Percentiles rank a stretch among this genome's conserved stretches.
Evolutionary conservation across 306 rosid genomes (phyloP).

Genomic region (Ammopiptanthus mongolicus): DNA sequence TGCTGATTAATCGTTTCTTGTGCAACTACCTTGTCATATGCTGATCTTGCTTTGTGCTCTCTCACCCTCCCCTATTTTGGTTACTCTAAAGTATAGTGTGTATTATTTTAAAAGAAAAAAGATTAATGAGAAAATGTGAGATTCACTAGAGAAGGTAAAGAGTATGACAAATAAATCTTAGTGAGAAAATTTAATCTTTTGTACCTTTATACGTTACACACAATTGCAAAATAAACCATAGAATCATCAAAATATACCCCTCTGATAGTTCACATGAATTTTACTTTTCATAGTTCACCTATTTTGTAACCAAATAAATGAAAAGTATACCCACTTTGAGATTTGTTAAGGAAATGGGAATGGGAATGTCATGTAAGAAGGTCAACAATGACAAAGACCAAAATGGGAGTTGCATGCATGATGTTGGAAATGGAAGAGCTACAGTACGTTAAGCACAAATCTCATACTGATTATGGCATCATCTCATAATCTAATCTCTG

Average conservation of each 20-base stretch:
- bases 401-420: conserved; percentile 25
- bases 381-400: conserved; percentile 23
- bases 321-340: not conserved
- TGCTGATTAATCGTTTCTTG: conserved; percentile 38
- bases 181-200: not conserved
- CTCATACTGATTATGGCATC: conserved; percentile 12
- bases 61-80: not conserved
- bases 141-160: not conserved
- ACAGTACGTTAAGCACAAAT: conserved; percentile 18
- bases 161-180: not conserved
- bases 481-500: conserved; percentile 22
- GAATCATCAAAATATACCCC: not conserved
- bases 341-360: not conserved
- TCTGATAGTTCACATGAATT: not conserved
- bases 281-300: not conserved
- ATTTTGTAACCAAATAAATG: not conserved
- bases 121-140: not conserved
- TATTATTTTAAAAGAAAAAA: not conserved
- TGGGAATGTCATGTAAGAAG: not conserved
- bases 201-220: not conserved
- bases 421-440: conserved; percentile 11
- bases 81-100: not conserved
- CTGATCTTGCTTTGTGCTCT: conserved; percentile 5
- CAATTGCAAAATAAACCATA: not conserved
- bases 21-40: conserved; percentile 19